Conservation (phyloP, 1,284 basidiomycete genomes). For the Fomitopsis palustris region DNA sequence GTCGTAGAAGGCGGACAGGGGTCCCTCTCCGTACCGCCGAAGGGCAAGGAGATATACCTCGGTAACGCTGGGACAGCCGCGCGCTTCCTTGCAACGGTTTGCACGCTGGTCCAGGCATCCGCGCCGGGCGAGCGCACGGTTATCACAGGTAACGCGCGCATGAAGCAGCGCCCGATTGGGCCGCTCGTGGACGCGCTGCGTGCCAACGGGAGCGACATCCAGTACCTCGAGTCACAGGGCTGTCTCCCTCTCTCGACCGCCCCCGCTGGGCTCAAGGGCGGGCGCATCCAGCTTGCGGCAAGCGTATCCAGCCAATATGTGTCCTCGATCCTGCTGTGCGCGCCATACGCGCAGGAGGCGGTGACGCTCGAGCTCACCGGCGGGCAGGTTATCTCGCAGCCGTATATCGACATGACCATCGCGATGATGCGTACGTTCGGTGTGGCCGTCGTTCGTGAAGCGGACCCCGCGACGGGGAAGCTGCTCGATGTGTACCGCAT, state of each 20-base stretch:
- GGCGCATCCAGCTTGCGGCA: constrained; percentile 85
- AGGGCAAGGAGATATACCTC: constrained; percentile 89
- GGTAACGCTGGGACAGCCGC: constrained; percentile 98
- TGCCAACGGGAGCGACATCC: constrained; percentile 78
- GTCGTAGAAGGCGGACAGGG: constrained; percentile 90
- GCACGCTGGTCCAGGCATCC: constrained; percentile 72
- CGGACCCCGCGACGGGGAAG: constrained; percentile 60
- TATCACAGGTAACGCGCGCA: constrained; percentile 96
- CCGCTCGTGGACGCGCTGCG: constrained; percentile 92
- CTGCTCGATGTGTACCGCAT: constrained; percentile 85
- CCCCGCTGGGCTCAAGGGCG: constrained; percentile 83
- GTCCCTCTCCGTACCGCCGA: constrained; percentile 70
- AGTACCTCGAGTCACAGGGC: constrained; percentile 78
- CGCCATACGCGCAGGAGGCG: constrained; percentile 84
- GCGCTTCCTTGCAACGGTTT: constrained; percentile 96
- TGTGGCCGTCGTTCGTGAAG: constrained; percentile 70
- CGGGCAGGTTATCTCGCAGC: constrained; percentile 95
- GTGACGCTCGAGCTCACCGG: constrained; percentile 89
- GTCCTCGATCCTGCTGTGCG: constrained; percentile 93
- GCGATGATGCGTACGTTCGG: constrained; percentile 98
- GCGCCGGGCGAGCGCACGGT: constrained; percentile 53
- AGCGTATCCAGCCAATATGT: constrained; percentile 98
- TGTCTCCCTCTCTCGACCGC: constrained; percentile 89
- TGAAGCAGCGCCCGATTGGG: constrained; percentile 97
- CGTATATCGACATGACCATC: constrained; percentile 99